These are phyloP conservation scores for Samsoniella hepiali DNA, from an alignment of 2,329 filamentous ascomycete species.

Conservation along the genomic window DNA sequence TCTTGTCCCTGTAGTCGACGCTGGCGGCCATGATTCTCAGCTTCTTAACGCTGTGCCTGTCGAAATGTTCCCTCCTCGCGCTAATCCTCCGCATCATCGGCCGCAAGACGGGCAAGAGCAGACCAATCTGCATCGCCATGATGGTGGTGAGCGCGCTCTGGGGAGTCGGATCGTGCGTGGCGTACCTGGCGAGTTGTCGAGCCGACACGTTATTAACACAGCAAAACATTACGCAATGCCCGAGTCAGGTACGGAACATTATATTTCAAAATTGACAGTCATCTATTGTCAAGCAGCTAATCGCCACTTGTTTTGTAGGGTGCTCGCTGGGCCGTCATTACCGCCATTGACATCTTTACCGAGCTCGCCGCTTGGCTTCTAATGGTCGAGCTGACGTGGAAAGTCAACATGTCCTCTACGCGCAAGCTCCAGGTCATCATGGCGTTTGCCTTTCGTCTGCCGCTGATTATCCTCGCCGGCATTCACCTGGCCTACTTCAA, in stretches of 20 bases:
- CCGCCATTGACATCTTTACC: slow-evolving; percentile 21
- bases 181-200: slow-evolving; percentile 13
- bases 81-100: slow-evolving; percentile 22
- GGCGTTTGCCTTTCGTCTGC: slow-evolving; percentile 25
- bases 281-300: not conserved
- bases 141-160: slow-evolving; percentile 18
- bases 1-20: not conserved
- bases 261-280: too few species aligned
- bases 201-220: slow-evolving; percentile 6
- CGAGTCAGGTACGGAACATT: slow-evolving; percentile 14
- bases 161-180: slow-evolving; percentile 19
- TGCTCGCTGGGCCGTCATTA: slow-evolving; percentile 21
- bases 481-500: slow-evolving; percentile 20
- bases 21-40: slow-evolving; percentile 17
- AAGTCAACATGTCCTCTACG: slow-evolving; percentile 21
- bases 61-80: slow-evolving; percentile 23
- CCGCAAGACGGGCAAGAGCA: slow-evolving; percentile 18
- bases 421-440: slow-evolving; percentile 23
- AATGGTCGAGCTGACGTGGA: slow-evolving; percentile 19
- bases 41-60: slow-evolving; percentile 18
- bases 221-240: slow-evolving; percentile 13
- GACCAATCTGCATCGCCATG: slow-evolving; percentile 18
- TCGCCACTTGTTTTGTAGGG: not conserved
- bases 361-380: slow-evolving; percentile 23
- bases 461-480: slow-evolving; percentile 20